Percentiles rank a stretch among this genome's conserved stretches.
Evolutionary conservation across 106 monocot species (phyloP).

Genomic region (Narthecium ossifragum): DNA sequence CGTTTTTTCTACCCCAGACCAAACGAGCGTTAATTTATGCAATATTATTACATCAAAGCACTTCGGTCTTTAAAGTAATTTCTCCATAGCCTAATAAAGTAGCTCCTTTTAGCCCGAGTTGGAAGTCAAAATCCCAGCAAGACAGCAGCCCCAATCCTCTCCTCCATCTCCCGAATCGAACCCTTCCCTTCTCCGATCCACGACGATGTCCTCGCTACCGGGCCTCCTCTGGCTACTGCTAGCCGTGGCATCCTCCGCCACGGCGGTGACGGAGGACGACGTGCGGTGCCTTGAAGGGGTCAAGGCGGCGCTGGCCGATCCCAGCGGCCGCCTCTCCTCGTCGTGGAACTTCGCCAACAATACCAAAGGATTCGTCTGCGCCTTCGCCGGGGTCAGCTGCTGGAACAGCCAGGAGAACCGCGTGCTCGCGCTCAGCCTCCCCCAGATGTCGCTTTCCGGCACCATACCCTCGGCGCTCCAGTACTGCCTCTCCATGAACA

Average conservation of each 20-base stretch:
- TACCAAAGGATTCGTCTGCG: constrained; percentile 21
- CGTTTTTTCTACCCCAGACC: too few relatives aligned
- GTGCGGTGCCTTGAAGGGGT: constrained; percentile 18
- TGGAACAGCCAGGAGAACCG: constrained; percentile 47
- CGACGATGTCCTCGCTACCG: too few relatives aligned
- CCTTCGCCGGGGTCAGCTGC: constrained; percentile 26
- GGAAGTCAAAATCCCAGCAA: too few relatives aligned
- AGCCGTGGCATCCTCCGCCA: background rate
- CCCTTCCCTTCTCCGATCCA: background rate
- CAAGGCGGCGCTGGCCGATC: background rate
- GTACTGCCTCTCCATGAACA: constrained; percentile 19
- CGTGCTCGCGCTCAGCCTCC: constrained; percentile 17
- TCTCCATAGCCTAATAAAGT: too few relatives aligned
- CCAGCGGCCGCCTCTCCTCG: background rate
- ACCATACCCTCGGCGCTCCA: constrained; percentile 31
- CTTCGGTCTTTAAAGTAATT: too few relatives aligned
- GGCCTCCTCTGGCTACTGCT: too few relatives aligned
- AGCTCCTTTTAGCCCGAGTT: too few relatives aligned
- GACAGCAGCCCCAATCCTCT: too few relatives aligned
- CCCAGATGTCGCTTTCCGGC: constrained; percentile 35
- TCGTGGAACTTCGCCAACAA: constrained; percentile 31
- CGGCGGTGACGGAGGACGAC: constrained; percentile 8
- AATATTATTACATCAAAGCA: too few relatives aligned
- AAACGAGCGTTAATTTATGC: too few relatives aligned
- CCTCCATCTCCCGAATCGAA: too few relatives aligned